These are phyloP conservation scores for Mrakiaceae sp. DNA, from an alignment of 1,284 basidiomycete genomes.

Conservation along the genomic window DNA sequence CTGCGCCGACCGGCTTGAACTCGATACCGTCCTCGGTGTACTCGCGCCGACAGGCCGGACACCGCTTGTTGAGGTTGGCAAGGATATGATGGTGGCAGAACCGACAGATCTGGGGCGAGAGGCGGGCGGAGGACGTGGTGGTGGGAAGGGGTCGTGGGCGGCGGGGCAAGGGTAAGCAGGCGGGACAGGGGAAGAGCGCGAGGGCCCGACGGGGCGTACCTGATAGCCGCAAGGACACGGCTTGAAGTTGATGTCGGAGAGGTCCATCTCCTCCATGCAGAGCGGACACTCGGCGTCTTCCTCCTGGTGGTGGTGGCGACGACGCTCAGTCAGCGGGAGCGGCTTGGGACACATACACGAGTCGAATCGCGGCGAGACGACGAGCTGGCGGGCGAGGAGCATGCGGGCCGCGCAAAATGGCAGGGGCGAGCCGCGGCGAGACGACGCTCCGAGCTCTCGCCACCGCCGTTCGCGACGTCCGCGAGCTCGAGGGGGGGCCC, in stretches of 20 bases:
- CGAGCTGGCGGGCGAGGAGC: not conserved
- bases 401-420: too few relatives aligned
- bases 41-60: slow-evolving; percentile 88
- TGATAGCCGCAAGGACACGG: slow-evolving; percentile 98
- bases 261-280: slow-evolving; percentile 97
- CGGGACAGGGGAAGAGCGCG: not conserved
- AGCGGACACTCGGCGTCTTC: slow-evolving; percentile 97
- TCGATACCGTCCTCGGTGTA: slow-evolving; percentile 90
- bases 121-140: not conserved
- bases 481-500: not conserved
- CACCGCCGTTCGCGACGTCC: not conserved
- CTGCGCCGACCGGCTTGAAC: slow-evolving; percentile 88
- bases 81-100: slow-evolving; percentile 99
- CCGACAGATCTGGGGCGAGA: slow-evolving; percentile 70
- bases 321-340: not conserved
- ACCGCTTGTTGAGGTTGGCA: slow-evolving; percentile 88
- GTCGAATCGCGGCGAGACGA: not conserved
- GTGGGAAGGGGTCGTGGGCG: not conserved
- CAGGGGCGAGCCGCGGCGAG: too few relatives aligned
- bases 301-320: slow-evolving; percentile 36
- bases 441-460: too few relatives aligned
- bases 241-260: slow-evolving; percentile 98
- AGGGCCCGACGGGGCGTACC: slow-evolving; percentile 39
- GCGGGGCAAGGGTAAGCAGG: not conserved
- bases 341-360: not conserved